Evolutionary conservation across 2,329 filamentous ascomycete species (phyloP).

Genomic region (Fusarium pininemorale): DNA sequence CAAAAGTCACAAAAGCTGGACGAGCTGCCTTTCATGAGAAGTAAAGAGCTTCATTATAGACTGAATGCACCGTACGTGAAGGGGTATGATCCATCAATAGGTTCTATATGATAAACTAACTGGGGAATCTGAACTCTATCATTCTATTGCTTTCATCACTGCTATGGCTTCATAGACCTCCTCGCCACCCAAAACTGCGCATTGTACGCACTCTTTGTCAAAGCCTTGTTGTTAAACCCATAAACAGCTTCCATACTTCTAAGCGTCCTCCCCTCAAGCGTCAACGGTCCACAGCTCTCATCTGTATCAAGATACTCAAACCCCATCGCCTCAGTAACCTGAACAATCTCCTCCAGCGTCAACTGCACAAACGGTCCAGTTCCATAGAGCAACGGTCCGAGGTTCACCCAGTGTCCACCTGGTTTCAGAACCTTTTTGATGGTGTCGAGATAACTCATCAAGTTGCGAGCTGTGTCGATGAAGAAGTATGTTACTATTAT

Average conservation of each 20-base stretch:
- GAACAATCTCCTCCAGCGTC: conserved; percentile 62
- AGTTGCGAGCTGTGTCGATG: conserved; percentile 67
- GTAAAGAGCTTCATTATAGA: neutral
- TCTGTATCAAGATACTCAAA: conserved; percentile 60
- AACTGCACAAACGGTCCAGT: conserved; percentile 64
- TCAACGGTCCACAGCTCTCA: conserved; percentile 53
- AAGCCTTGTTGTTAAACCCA: conserved; percentile 58
- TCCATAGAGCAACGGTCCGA: conserved; percentile 65
- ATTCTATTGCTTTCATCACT: neutral
- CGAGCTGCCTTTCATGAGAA: neutral
- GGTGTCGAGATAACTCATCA: conserved; percentile 63
- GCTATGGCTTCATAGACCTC: conserved; percentile 20
- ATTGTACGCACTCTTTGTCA: conserved; percentile 63
- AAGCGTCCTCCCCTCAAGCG: conserved; percentile 53
- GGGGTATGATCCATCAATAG: too few relatives aligned
- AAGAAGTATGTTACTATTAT: conserved; percentile 66
- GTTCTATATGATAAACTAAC: fast-evolving
- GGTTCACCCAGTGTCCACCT: conserved; percentile 65
- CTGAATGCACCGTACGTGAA: neutral
- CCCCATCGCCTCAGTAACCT: conserved; percentile 58
- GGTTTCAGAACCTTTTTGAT: conserved; percentile 57
- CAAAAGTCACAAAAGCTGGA: fast-evolving
- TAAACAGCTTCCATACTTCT: conserved; percentile 61
- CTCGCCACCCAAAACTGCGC: conserved; percentile 64
- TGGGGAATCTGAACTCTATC: fast-evolving